A percentile compares a stretch with the other conserved stretches of the same genome.
These are phyloP conservation scores for Delitschia confertaspora DNA, from an alignment of 495 filamentous ascomycete species.

Conservation along the genomic window DNA sequence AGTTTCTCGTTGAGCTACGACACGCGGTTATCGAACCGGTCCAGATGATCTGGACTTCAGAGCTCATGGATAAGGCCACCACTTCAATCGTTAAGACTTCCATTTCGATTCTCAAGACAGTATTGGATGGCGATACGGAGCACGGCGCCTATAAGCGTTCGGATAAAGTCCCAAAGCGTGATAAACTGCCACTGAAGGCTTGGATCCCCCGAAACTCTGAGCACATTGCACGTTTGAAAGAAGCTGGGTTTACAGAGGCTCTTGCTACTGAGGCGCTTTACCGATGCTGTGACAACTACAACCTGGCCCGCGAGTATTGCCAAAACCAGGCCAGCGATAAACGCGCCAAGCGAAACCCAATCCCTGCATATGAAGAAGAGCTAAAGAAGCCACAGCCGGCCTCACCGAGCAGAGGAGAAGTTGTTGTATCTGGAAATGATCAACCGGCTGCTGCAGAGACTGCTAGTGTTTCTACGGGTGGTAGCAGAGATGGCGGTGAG, in stretches of 20 bases:
- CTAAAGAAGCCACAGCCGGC: neutral
- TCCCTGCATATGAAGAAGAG: conserved; percentile 49
- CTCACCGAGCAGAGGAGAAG: conserved; percentile 19
- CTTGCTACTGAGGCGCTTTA: conserved; percentile 73
- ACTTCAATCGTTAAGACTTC: conserved; percentile 66
- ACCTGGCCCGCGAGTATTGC: conserved; percentile 65
- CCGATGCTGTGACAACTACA: conserved; percentile 60
- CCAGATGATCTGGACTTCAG: conserved; percentile 71
- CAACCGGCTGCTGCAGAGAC: conserved; percentile 11
- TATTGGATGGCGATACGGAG: conserved; percentile 71
- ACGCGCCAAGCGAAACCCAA: conserved; percentile 47
- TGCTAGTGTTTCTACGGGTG: conserved; percentile 11
- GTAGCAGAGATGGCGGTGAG: conserved; percentile 8
- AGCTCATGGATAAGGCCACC: conserved; percentile 67
- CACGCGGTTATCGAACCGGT: conserved; percentile 73
- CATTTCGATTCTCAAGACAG: conserved; percentile 72
- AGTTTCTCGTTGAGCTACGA: conserved; percentile 82
- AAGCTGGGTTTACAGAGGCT: conserved; percentile 45
- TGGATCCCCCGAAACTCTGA: conserved; percentile 30
- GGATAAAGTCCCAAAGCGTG: conserved; percentile 43
- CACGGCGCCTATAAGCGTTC: conserved; percentile 51
- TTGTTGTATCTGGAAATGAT: conserved; percentile 19
- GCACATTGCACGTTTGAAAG: conserved; percentile 39
- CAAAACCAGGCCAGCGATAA: conserved; percentile 41
- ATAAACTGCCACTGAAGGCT: conserved; percentile 34